phyloP scores from a whole-genome alignment of 2,329 filamentous ascomycete genomes.

The Proliferodiscus dingleyae region DNA sequence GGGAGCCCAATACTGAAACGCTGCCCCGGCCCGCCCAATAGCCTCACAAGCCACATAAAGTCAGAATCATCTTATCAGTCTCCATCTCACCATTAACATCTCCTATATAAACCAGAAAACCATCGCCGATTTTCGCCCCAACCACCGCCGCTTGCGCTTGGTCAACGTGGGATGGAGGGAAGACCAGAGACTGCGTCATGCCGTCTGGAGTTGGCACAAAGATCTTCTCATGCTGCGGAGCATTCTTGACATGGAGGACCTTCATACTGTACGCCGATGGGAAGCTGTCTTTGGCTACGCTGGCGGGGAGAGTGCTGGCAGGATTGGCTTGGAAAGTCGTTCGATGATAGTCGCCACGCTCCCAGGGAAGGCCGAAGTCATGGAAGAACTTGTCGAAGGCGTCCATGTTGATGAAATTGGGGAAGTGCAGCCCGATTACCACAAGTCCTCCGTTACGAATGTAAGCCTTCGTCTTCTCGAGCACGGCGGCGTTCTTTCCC shows the following conservation, averaged over 20 bases:
- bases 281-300: conserved; percentile 15
- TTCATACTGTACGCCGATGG: conserved; percentile 32
- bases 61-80: conserved; percentile 20
- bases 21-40: too few species aligned
- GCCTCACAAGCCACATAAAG: conserved; percentile 30
- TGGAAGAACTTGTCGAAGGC: conserved; percentile 22
- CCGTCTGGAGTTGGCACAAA: conserved; percentile 20
- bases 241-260: conserved; percentile 27
- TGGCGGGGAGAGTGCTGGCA: conserved; percentile 9
- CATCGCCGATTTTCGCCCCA: conserved; percentile 23
- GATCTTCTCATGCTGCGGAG: conserved; percentile 25
- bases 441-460: conserved; percentile 23
- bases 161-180: conserved; percentile 12
- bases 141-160: conserved; percentile 24
- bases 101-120: conserved; percentile 28
- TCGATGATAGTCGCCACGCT: conserved; percentile 21
- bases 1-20: too few species aligned
- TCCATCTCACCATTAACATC: conserved; percentile 27
- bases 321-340: conserved; percentile 20
- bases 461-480: conserved; percentile 23
- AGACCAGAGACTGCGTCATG: conserved; percentile 15
- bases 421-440: conserved; percentile 27
- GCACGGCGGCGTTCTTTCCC: conserved; percentile 15
- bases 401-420: conserved; percentile 19
- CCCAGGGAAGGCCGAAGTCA: conserved; percentile 24